Evolutionary conservation across 805 yeast genomes (phyloP), one percentile per base, ranked within the genome.

Genomic region (Pichia exigua): DNA sequence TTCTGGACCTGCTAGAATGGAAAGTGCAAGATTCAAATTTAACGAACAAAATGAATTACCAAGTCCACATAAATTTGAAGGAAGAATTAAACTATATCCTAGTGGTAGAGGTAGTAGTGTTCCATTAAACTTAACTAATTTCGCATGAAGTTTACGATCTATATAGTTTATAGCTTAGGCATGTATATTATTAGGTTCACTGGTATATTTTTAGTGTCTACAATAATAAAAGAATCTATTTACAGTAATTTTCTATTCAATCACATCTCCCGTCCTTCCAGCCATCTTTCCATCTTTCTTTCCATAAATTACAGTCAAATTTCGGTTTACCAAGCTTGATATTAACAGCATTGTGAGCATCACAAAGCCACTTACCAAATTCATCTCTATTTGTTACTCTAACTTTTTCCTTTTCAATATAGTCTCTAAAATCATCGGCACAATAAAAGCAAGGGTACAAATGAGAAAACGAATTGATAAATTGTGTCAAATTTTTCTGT

Each of bases 391-490:
- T 76, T 20, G 69, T 72, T 4, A 82, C 85, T 51, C 71, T 73
- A 20, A 88, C 87, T 59, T 76, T 81, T 42, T 74, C 65, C 48
- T 66, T 70, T 10, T 63, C 62, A 27, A 88, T 72, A 65, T 85
- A 89, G 30, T 68, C 65, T 49, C 79, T 75, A 67, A 94, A 89
- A 64, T 92, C 98, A 38, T 78, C 77, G 0, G 95, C 97, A 71
- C 98, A 92, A 72, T 81, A 82, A 86, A 91, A 84, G 67, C 99
- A 92, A 2, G 99, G 99, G 63, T 92, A 94, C 32, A 92, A 73
- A 54, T 81, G 79, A 4, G 94, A 81, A 61, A 94, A 88, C 2
- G 87, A 69, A 4, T 69, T 70, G 47, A 94, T 64, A 58, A 94
- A 91, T 46, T 79, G 77, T 46, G 69, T 71, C 82, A 92, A 78